A percentile compares a stretch with the other conserved stretches of the same genome.
These are phyloP conservation scores for Tetradesmus lagerheimii DNA, from an alignment of 139 green algal species.

Conservation along the genomic window DNA sequence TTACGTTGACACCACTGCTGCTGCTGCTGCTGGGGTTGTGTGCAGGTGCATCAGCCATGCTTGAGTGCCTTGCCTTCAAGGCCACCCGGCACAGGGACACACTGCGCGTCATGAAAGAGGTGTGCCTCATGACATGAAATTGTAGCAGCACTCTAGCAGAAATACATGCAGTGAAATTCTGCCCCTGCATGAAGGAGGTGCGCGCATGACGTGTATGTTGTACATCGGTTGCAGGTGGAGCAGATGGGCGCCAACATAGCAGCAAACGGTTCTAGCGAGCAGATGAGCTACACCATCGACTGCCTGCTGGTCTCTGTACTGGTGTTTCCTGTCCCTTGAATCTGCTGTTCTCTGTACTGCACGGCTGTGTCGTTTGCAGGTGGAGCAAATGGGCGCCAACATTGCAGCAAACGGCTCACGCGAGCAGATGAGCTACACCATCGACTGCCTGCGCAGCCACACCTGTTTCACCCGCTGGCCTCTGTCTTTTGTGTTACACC, in stretches of 20 bases:
- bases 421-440: conserved; percentile 94
- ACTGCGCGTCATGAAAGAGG: conserved; percentile 46
- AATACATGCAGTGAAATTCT: too few relatives aligned
- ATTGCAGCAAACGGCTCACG: conserved; percentile 82
- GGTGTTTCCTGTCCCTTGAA: too few relatives aligned
- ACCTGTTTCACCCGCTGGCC: too few relatives aligned
- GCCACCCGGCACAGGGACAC: conserved; percentile 77
- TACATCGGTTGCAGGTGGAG: conserved; percentile 85
- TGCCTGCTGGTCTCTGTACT: too few relatives aligned
- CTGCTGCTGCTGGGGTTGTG: conserved; percentile 33
- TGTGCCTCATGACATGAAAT: not conserved
- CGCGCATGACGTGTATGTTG: too few relatives aligned
- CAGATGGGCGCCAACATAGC: conserved; percentile 88
- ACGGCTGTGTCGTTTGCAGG: conserved; percentile 56
- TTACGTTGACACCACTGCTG: not conserved
- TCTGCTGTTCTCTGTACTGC: too few relatives aligned
- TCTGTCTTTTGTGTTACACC: too few relatives aligned
- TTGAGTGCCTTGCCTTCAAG: conserved; percentile 97
- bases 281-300: conserved; percentile 87
- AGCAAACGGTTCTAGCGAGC: conserved; percentile 83
- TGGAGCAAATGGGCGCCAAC: conserved; percentile 92
- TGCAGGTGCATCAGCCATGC: conserved; percentile 75
- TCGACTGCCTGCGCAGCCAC: conserved; percentile 87
- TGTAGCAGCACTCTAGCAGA: too few relatives aligned
- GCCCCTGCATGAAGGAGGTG: too few relatives aligned